Conservation (phyloP, 495 filamentous ascomycete species). For the Aspergillus baeticus region DNA sequence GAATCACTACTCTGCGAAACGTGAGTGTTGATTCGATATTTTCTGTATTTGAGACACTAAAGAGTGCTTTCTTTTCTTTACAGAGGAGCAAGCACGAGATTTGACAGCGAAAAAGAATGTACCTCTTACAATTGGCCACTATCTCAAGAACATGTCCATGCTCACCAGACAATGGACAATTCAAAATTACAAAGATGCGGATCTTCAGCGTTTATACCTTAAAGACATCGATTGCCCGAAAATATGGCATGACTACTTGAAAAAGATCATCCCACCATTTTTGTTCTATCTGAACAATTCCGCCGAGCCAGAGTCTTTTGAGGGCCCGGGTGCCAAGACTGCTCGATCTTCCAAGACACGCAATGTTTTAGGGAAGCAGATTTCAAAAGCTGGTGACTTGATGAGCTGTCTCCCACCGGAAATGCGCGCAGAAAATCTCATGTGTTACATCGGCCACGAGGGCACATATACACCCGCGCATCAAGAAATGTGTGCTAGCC, state of each 20-base stretch:
- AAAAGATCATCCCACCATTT: constrained; percentile 69
- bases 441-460: constrained; percentile 98
- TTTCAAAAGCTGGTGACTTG: constrained; percentile 75
- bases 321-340: constrained; percentile 30
- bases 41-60: not conserved
- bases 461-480: constrained; percentile 96
- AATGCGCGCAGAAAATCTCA: constrained; percentile 92
- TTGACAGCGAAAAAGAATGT: constrained; percentile 66
- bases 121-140: constrained; percentile 81
- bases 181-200: constrained; percentile 64
- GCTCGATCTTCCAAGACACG: not conserved
- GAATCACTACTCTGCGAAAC: constrained; percentile 67
- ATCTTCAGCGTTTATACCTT: constrained; percentile 58
- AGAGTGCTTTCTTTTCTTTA: too few relatives aligned
- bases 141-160: constrained; percentile 76
- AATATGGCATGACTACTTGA: constrained; percentile 75
- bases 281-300: constrained; percentile 83
- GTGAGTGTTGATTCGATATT: constrained; percentile 39
- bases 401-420: constrained; percentile 87
- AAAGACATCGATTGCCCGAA: constrained; percentile 18
- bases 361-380: constrained; percentile 10
- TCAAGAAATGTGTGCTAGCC: constrained; percentile 93
- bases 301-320: constrained; percentile 53
- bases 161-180: constrained; percentile 72
- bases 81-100: constrained; percentile 71